Evolutionary conservation across 345 rosid species (phyloP).

Genomic region (Eucalyptus urophylla): DNA sequence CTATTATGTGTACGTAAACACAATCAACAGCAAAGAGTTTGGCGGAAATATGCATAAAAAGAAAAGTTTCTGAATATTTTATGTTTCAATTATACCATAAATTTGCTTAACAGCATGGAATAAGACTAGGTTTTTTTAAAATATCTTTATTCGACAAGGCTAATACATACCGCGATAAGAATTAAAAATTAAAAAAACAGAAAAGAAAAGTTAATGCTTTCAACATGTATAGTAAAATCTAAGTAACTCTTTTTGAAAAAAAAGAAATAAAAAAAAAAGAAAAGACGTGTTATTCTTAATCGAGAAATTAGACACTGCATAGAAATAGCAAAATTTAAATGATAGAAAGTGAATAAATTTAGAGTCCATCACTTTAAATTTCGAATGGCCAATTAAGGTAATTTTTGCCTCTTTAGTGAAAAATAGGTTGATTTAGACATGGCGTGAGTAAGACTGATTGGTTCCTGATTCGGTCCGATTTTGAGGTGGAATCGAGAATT

Average conservation of each 20-base stretch:
- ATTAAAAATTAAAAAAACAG: background rate
- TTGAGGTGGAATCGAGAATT: no score
- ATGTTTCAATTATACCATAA: background rate
- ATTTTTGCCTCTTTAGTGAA: background rate
- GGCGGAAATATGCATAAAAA: no score
- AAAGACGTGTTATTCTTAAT: no score
- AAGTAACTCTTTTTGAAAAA: no score
- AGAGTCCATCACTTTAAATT: background rate
- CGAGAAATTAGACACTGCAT: no score
- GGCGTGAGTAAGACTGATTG: accelerated
- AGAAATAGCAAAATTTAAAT: no score
- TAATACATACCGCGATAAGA: background rate
- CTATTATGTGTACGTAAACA: background rate
- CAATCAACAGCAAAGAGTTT: background rate
- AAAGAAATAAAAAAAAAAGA: no score
- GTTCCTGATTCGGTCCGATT: accelerated
- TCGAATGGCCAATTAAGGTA: background rate
- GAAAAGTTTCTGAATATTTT: background rate
- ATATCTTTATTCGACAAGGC: accelerated
- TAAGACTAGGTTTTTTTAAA: background rate
- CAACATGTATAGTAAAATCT: no score
- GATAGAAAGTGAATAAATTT: background rate
- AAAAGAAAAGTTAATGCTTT: no score
- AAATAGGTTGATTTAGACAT: background rate
- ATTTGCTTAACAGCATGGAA: background rate